Evolutionary conservation across 1,284 basidiomycete species (phyloP).

Genomic region (Puccinia coronata): DNA sequence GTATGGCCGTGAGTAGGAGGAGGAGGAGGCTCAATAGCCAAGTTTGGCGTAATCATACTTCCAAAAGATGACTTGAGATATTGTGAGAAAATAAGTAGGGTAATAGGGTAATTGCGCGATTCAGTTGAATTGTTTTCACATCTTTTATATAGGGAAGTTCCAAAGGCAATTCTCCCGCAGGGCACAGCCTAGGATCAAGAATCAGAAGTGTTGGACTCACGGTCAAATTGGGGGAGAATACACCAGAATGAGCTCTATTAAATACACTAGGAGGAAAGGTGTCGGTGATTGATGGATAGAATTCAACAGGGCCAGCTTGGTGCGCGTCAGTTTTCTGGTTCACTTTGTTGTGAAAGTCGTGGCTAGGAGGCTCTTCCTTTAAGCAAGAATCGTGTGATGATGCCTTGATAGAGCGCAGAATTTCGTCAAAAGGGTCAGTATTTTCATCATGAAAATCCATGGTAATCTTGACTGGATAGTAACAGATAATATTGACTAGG

Average conservation of each 20-base stretch:
- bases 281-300: conserved; percentile 22
- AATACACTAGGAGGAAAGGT: conserved; percentile 17
- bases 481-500: neutral
- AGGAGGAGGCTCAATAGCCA: conserved; percentile 47
- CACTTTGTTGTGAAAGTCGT: neutral
- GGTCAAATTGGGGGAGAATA: conserved; percentile 1
- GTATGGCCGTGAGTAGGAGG: conserved; percentile 27
- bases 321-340: conserved; percentile 7
- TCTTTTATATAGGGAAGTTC: neutral
- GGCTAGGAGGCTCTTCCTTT: conserved; percentile 13
- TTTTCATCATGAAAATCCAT: conserved; percentile 47
- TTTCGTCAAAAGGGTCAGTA: conserved; percentile 40
- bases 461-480: neutral
- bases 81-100: neutral
- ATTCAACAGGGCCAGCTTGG: neutral
- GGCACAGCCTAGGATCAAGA: too few relatives aligned
- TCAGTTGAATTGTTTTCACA: neutral
- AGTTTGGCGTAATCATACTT: conserved; percentile 28
- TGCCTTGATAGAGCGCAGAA: conserved; percentile 30
- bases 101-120: neutral
- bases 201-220: neutral
- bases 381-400: conserved; percentile 25
- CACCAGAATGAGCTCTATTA: neutral
- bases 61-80: conserved; percentile 41
- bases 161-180: too few relatives aligned